Conservation (phyloP, 1,284 basidiomycete species). For the Cerrena zonata region DNA sequence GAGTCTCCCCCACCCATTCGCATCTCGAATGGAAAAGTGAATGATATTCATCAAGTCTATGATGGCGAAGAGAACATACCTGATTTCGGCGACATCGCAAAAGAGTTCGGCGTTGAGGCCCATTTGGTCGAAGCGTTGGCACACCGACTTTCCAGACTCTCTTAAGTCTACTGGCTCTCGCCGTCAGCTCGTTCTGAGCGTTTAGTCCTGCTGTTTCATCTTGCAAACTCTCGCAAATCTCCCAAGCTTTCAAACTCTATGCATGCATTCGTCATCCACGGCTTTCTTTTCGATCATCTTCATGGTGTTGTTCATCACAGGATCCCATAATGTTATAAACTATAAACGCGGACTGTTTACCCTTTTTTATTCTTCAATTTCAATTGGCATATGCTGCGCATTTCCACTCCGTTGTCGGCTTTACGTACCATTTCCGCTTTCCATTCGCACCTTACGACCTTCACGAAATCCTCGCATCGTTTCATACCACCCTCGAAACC, state of each 20-base stretch:
- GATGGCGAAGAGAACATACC: conserved; percentile 6
- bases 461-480: not conserved
- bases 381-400: conserved; percentile 1
- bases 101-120: conserved; percentile 68
- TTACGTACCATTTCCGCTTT: not conserved
- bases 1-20: conserved; percentile 2
- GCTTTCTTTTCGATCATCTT: not conserved
- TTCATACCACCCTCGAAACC: too few relatives aligned
- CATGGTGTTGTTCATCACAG: not conserved
- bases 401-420: not conserved
- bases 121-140: conserved; percentile 63
- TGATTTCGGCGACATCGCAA: conserved; percentile 52
- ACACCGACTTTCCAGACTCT: conserved; percentile 44
- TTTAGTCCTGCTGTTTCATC: too few relatives aligned
- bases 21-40: not conserved
- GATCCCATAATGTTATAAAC: not conserved
- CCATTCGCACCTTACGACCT: not conserved
- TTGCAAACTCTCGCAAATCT: too few relatives aligned
- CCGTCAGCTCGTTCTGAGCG: not conserved
- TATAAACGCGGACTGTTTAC: not conserved
- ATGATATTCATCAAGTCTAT: conserved; percentile 3
- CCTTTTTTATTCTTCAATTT: conserved; percentile 1
- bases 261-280: too few relatives aligned
- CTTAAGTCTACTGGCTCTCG: conserved; percentile 14
- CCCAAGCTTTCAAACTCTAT: too few relatives aligned